Evolutionary conservation across 768 basidiomycete genomes (phyloP).

Genomic region (Lactarius tabidus): DNA sequence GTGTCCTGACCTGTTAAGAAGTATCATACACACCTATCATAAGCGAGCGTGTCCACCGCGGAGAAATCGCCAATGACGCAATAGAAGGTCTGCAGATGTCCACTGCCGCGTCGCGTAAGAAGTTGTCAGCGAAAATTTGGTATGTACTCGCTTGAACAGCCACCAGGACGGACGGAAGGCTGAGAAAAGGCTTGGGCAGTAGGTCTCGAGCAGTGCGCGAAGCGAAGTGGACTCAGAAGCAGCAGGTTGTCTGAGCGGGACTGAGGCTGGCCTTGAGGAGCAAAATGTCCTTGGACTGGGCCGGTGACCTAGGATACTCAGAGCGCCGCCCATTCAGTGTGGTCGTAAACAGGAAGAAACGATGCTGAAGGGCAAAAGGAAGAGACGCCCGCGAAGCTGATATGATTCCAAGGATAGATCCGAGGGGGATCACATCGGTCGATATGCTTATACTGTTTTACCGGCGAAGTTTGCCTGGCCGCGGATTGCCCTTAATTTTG

Average conservation of each 20-base stretch:
- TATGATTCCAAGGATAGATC: neutral
- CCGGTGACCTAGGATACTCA: neutral
- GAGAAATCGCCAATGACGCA: slow-evolving; percentile 60
- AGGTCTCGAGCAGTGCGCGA: slow-evolving; percentile 26
- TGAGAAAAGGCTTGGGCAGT: slow-evolving; percentile 32
- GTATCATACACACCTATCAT: slow-evolving; percentile 41
- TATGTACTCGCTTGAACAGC: slow-evolving; percentile 30
- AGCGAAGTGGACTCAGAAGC: slow-evolving; percentile 21
- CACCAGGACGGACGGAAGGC: slow-evolving; percentile 33
- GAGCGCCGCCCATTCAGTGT: slow-evolving; percentile 5
- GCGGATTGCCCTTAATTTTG: neutral
- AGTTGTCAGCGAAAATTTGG: neutral
- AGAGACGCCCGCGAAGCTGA: neutral
- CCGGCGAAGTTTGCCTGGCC: neutral
- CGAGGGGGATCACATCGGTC: neutral
- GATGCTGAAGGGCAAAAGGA: neutral
- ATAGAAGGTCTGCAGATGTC: slow-evolving; percentile 61
- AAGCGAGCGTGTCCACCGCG: slow-evolving; percentile 49
- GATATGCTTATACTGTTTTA: neutral
- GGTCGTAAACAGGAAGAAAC: neutral
- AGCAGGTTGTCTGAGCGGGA: slow-evolving; percentile 24
- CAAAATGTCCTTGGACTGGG: slow-evolving; percentile 24
- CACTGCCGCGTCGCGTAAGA: slow-evolving; percentile 41
- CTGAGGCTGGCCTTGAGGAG: slow-evolving; percentile 23
- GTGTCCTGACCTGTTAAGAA: neutral